Percentiles rank a stretch among this genome's conserved stretches.
Evolutionary conservation across 1,284 basidiomycete genomes (phyloP).

Genomic region (Heterobasidion occidentale): DNA sequence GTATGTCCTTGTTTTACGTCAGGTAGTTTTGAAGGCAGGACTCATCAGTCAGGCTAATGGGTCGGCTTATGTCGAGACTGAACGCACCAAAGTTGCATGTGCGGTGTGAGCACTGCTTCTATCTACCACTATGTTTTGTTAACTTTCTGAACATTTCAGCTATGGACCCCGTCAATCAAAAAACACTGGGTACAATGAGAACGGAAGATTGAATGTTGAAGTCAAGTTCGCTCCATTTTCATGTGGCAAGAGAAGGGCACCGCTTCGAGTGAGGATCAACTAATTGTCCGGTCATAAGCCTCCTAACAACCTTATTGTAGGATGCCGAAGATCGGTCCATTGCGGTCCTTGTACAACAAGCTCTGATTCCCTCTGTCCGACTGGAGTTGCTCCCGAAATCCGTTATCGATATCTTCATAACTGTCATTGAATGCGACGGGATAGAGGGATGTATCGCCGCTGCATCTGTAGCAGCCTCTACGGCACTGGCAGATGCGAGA

Average conservation of each 20-base stretch:
- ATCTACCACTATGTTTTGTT: constrained; percentile 6
- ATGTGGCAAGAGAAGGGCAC: constrained; percentile 65
- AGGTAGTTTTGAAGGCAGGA: constrained; percentile 79
- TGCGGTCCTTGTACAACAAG: constrained; percentile 79
- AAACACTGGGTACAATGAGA: constrained; percentile 72
- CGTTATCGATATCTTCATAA: constrained; percentile 86
- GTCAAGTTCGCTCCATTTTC: constrained; percentile 97
- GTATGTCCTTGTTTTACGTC: background rate
- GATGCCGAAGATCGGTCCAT: constrained; percentile 90
- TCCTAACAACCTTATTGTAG: constrained; percentile 32
- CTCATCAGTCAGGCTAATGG: constrained; percentile 91
- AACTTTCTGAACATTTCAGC: constrained; percentile 29
- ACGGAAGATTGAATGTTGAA: constrained; percentile 87
- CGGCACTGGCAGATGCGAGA: constrained; percentile 84
- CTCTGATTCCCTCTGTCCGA: constrained; percentile 78
- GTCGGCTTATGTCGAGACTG: constrained; percentile 91
- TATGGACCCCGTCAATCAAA: constrained; percentile 92
- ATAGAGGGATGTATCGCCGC: constrained; percentile 79
- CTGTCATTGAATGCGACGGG: constrained; percentile 87
- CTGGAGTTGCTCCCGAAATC: constrained; percentile 92
- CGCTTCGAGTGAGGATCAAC: constrained; percentile 68
- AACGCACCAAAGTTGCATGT: constrained; percentile 86
- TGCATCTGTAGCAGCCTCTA: constrained; percentile 81
- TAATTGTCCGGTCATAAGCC: constrained; percentile 1
- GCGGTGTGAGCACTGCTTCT: constrained; percentile 63